Conservation (phyloP, 495 filamentous ascomycete species). For the Staphylotrichum tortipilum region DNA sequence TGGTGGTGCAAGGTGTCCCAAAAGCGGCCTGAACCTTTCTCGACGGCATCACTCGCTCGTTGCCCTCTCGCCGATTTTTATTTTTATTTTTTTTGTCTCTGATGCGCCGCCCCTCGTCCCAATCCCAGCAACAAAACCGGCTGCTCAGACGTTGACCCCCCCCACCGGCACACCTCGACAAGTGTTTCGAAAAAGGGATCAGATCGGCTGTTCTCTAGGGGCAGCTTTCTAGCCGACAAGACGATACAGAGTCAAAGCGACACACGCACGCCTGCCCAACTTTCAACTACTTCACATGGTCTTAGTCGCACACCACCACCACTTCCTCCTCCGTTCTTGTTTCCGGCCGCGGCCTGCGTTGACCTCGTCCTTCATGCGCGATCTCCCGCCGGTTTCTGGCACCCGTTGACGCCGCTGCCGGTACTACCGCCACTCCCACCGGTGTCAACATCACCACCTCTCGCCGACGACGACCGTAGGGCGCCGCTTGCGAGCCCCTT, state of each 20-base stretch:
- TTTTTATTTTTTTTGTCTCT: conserved; percentile 8
- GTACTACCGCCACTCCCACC: conserved; percentile 6
- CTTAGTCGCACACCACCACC: conserved; percentile 16
- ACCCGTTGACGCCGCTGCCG: too few species aligned
- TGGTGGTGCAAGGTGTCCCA: not conserved
- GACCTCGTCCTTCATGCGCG: conserved; percentile 19
- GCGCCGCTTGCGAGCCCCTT: not conserved
- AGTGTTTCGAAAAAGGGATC: conserved; percentile 15
- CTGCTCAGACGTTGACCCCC: conserved; percentile 20
- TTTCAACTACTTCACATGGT: conserved; percentile 20
- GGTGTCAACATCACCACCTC: conserved; percentile 6
- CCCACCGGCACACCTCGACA: conserved; percentile 8
- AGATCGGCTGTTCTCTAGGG: not conserved
- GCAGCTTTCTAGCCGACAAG: not conserved
- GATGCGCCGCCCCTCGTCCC: conserved; percentile 15
- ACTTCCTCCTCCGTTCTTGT: conserved; percentile 4
- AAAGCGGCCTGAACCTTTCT: conserved; percentile 1
- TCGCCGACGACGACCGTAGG: not conserved
- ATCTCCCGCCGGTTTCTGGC: too few species aligned
- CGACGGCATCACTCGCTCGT: too few species aligned
- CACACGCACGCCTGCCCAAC: not conserved
- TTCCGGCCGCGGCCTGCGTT: conserved; percentile 14
- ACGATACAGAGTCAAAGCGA: not conserved
- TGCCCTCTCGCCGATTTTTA: too few species aligned
- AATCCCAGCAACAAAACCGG: conserved; percentile 19